A percentile compares a stretch with the other conserved stretches of the same genome.
phyloP scores from a whole-genome alignment of 441 rosid species.

The Pelargonium fulgidum region DNA sequence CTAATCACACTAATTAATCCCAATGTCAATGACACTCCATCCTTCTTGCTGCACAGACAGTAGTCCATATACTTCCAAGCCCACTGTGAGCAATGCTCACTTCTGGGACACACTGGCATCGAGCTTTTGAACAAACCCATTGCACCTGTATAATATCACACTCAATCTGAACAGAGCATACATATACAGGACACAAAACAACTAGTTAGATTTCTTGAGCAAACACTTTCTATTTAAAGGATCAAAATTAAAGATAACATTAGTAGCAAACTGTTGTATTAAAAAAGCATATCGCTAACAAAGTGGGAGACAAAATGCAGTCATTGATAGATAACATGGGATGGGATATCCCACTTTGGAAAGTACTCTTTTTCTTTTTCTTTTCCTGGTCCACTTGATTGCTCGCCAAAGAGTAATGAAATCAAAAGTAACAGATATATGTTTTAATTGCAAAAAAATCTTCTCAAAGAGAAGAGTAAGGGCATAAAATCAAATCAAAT shows the following conservation, averaged over 20 bases:
- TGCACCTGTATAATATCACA: neutral
- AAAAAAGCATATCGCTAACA: neutral
- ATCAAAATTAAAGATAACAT: neutral
- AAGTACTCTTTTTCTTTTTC: neutral
- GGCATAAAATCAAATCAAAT: too few relatives aligned
- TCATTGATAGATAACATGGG: neutral
- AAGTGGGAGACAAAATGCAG: neutral
- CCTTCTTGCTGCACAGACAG: conserved; percentile 50
- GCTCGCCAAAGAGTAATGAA: neutral
- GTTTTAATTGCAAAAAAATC: neutral
- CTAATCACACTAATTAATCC: conserved; percentile 62
- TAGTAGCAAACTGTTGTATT: neutral
- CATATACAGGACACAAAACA: neutral
- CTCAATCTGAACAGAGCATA: neutral
- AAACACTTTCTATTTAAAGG: neutral
- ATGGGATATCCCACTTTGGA: neutral
- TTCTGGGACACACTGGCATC: conserved; percentile 25
- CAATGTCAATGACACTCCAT: conserved; percentile 44
- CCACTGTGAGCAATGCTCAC: conserved; percentile 40
- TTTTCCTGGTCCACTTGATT: neutral
- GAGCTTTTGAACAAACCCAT: conserved; percentile 5
- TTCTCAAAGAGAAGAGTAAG: too few relatives aligned
- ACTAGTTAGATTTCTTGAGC: neutral
- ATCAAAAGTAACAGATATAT: neutral
- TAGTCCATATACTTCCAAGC: conserved; percentile 33